Percentiles rank a stretch among this genome's conserved stretches.
Conservation (phyloP, 768 basidiomycete species). For the Naganishia onofrii region DNA sequence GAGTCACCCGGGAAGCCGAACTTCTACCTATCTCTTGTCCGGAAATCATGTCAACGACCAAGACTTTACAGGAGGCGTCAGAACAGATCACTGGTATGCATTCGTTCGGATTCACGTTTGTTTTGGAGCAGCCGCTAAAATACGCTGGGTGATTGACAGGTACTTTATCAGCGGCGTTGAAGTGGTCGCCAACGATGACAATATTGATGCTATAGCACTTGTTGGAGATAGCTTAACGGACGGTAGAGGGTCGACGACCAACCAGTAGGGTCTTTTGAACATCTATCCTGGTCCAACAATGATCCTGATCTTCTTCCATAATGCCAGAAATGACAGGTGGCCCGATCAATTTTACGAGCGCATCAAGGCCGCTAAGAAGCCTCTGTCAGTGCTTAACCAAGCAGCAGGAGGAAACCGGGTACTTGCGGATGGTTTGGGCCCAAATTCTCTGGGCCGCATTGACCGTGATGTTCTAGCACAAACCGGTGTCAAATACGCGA, state of each 20-base stretch:
- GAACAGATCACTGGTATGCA: constrained; percentile 49
- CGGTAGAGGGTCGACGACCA: constrained; percentile 57
- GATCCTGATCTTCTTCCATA: too few relatives aligned
- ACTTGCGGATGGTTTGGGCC: constrained; percentile 57
- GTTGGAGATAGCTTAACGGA: constrained; percentile 62
- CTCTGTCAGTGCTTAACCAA: constrained; percentile 56
- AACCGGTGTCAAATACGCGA: constrained; percentile 56
- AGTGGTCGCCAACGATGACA: constrained; percentile 50
- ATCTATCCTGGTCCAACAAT: too few relatives aligned
- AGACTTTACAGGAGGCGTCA: constrained; percentile 3
- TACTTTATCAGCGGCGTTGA: constrained; percentile 55
- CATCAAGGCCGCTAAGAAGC: constrained; percentile 53
- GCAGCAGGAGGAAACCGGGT: constrained; percentile 61
- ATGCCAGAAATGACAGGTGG: constrained; percentile 50
- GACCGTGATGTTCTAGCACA: constrained; percentile 60
- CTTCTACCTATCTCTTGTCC: constrained; percentile 52
- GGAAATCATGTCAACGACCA: constrained; percentile 22
- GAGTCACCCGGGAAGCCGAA: constrained; percentile 58
- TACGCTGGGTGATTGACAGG: constrained; percentile 41
- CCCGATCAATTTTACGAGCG: constrained; percentile 57
- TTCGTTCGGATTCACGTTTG: constrained; percentile 27
- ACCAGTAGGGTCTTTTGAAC: constrained; percentile 33
- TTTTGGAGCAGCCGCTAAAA: constrained; percentile 43
- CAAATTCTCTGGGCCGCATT: constrained; percentile 50
- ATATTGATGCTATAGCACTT: constrained; percentile 53